Percentiles rank a stretch among this genome's conserved stretches.
These are phyloP conservation scores for Xylaria longipes DNA, from an alignment of 495 filamentous ascomycete genomes.

Conservation along the genomic window DNA sequence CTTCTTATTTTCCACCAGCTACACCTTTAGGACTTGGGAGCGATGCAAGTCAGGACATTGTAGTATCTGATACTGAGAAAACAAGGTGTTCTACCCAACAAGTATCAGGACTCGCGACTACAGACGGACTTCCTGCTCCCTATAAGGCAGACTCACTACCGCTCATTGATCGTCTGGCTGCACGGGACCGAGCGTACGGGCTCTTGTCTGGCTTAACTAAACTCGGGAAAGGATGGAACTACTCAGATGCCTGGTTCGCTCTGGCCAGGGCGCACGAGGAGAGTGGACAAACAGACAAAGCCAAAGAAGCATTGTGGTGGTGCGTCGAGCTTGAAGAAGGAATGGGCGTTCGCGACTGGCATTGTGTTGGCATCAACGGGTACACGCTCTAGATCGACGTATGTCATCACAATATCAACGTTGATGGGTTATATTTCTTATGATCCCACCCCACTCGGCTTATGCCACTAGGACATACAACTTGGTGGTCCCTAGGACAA, in stretches of 20 bases:
- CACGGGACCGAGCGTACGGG: slow-evolving; percentile 83
- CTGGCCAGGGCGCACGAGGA: slow-evolving; percentile 86
- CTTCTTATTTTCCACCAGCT: slow-evolving; percentile 36
- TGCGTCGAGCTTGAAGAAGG: slow-evolving; percentile 76
- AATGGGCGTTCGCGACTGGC: slow-evolving; percentile 66
- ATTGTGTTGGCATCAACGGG: slow-evolving; percentile 58
- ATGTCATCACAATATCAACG: slow-evolving; percentile 16
- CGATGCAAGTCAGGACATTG: slow-evolving; percentile 13
- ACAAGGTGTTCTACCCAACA: slow-evolving; percentile 4
- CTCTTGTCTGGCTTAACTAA: slow-evolving; percentile 82
- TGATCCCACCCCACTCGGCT: slow-evolving; percentile 4
- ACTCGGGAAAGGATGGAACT: slow-evolving; percentile 88
- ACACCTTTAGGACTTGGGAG: slow-evolving; percentile 50
- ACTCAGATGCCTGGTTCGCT: slow-evolving; percentile 91
- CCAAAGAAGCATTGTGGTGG: slow-evolving; percentile 79
- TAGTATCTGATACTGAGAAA: slow-evolving; percentile 19
- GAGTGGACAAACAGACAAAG: slow-evolving; percentile 80
- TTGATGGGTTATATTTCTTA: slow-evolving; percentile 3
- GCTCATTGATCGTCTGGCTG: slow-evolving; percentile 77
- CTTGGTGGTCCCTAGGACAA: not conserved
- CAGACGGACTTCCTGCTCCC: slow-evolving; percentile 49
- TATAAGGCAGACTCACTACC: slow-evolving; percentile 61
- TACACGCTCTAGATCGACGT: slow-evolving; percentile 58
- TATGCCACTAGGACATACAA: not conserved
- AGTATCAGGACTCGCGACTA: slow-evolving; percentile 24